These are phyloP conservation scores for Fusarium domesticum DNA, from an alignment of 2,329 filamentous ascomycete genomes.

Conservation along the genomic window DNA sequence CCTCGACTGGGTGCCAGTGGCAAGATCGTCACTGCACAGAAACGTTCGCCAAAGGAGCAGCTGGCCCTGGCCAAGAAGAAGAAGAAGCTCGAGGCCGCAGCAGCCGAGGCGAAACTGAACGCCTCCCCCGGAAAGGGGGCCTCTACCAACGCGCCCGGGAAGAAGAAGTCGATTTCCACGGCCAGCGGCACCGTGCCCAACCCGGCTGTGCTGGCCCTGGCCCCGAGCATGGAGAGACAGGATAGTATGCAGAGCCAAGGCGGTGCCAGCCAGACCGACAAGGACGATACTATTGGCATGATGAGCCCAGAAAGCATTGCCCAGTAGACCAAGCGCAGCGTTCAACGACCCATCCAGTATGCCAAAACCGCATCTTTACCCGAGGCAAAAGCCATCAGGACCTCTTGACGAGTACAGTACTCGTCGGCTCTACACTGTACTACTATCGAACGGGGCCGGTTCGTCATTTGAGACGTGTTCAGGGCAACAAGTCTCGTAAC, in stretches of 20 bases:
- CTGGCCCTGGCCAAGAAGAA: constrained; percentile 83
- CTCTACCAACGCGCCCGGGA: constrained; percentile 43
- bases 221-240: constrained; percentile 55
- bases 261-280: constrained; percentile 61
- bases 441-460: too few species aligned
- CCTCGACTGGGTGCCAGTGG: constrained; percentile 67
- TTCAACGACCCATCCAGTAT: constrained; percentile 11
- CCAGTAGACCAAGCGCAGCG: constrained; percentile 33
- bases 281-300: constrained; percentile 69
- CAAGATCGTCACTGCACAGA: constrained; percentile 83
- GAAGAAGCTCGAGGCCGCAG: constrained; percentile 69
- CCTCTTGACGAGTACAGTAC: too few species aligned
- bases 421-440: too few species aligned
- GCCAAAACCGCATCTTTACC: too few species aligned
- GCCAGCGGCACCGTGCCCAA: constrained; percentile 39
- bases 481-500: too few species aligned
- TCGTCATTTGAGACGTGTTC: too few species aligned
- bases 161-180: constrained; percentile 49
- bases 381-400: too few species aligned
- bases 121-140: constrained; percentile 35
- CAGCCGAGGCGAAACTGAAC: constrained; percentile 46
- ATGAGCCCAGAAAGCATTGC: constrained; percentile 81
- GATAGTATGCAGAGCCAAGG: constrained; percentile 57
- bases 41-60: constrained; percentile 77
- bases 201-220: constrained; percentile 40